phyloP scores from a whole-genome alignment of 495 filamentous ascomycete species.

The Penicillium desertorum region DNA sequence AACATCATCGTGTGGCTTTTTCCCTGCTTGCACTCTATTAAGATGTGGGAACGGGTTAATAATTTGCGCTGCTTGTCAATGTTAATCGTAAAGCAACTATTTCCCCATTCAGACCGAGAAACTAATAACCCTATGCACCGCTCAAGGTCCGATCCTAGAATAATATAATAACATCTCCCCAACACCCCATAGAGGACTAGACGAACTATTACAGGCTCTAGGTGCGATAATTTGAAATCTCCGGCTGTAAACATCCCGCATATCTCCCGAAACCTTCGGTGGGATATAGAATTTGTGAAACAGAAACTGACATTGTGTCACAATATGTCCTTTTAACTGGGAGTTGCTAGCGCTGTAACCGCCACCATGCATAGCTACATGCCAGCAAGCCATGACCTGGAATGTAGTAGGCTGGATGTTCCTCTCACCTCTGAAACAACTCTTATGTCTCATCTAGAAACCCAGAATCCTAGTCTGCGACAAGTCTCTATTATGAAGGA shows the following conservation, averaged over 20 bases:
- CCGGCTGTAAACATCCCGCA: constrained; percentile 2
- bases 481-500: not conserved
- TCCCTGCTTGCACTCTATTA: not conserved
- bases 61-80: not conserved
- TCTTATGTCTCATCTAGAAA: not conserved
- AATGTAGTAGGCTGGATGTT: constrained; percentile 2
- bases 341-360: constrained; percentile 15
- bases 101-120: not conserved
- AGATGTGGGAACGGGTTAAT: not conserved
- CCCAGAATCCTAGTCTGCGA: not conserved
- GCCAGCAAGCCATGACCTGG: constrained; percentile 13
- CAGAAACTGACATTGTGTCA: not conserved
- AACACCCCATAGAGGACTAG: not conserved
- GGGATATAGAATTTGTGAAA: constrained; percentile 16
- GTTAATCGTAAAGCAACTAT: not conserved
- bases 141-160: not conserved
- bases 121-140: not conserved
- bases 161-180: not conserved
- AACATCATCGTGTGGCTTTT: not conserved
- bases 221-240: not conserved
- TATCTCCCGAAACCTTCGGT: constrained; percentile 14
- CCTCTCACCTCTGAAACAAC: not conserved
- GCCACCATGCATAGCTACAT: constrained; percentile 21
- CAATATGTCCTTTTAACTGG: not conserved
- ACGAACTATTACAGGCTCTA: not conserved